Conservation (phyloP, 148 eudicot genomes). For the Rhododendron griersonianum region DNA sequence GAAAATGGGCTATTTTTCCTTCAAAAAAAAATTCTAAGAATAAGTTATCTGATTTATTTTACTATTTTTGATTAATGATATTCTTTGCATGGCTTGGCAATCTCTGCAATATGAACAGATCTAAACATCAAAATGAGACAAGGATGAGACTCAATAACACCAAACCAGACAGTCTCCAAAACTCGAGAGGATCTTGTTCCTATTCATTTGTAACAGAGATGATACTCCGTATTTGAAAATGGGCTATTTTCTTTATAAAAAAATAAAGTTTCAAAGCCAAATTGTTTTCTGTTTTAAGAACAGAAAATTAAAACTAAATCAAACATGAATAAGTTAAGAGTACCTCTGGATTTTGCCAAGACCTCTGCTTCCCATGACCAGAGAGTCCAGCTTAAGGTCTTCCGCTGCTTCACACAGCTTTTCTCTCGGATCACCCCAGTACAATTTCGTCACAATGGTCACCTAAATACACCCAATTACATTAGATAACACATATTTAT, state of each 20-base stretch:
- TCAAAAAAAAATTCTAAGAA: no score
- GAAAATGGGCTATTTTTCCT: no score
- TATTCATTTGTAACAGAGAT: background rate
- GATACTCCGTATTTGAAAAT: no score
- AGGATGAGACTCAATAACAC: background rate
- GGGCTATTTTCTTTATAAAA: background rate
- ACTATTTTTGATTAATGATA: background rate
- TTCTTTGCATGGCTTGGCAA: no score
- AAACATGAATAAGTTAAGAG: background rate
- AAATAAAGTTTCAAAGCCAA: background rate
- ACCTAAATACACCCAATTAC: slow-evolving; percentile 28
- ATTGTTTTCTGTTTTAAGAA: background rate
- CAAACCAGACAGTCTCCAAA: background rate
- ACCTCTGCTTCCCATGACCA: slow-evolving; percentile 97
- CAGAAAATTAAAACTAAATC: background rate
- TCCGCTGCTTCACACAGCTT: slow-evolving; percentile 62
- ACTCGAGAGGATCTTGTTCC: background rate
- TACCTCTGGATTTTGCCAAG: slow-evolving; percentile 62
- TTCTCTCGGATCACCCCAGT: slow-evolving; percentile 96
- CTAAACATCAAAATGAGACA: background rate
- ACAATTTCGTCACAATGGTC: slow-evolving; percentile 51
- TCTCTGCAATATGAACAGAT: background rate
- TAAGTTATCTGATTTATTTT: no score
- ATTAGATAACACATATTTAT: background rate
- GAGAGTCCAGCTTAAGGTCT: slow-evolving; percentile 58